Percentiles rank a stretch among this genome's conserved stretches.
These are phyloP conservation scores for Trichoderma brevicompactum DNA, from an alignment of 2,329 filamentous ascomycete genomes.

Conservation along the genomic window DNA sequence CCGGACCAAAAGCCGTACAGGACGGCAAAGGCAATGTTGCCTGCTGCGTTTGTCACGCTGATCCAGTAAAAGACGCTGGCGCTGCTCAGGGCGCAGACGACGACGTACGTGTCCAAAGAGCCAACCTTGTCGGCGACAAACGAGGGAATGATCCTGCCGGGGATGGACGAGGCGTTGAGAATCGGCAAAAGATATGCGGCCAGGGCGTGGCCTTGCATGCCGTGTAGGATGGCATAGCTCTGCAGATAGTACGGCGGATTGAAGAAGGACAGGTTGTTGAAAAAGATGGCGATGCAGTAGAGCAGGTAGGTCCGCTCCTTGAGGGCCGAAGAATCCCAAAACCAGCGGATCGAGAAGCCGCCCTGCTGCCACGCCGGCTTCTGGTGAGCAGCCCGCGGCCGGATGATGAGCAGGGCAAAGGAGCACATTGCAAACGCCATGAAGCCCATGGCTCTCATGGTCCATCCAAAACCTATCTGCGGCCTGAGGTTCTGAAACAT, in stretches of 20 bases:
- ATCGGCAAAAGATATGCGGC: conserved; percentile 55
- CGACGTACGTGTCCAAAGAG: conserved; percentile 47
- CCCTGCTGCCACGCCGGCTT: conserved; percentile 26
- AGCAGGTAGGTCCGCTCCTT: conserved; percentile 39
- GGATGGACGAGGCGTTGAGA: conserved; percentile 54
- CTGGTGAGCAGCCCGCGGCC: conserved; percentile 31
- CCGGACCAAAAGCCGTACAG: conserved; percentile 55
- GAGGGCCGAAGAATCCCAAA: conserved; percentile 29
- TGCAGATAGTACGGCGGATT: conserved; percentile 53
- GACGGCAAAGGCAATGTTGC: conserved; percentile 48
- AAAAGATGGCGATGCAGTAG: conserved; percentile 41
- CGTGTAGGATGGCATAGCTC: conserved; percentile 46
- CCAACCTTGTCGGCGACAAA: conserved; percentile 50
- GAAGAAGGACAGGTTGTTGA: conserved; percentile 44
- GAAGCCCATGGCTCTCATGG: conserved; percentile 44
- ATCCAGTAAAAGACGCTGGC: conserved; percentile 48
- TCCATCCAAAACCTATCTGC: conserved; percentile 43
- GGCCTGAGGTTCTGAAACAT: conserved; percentile 41
- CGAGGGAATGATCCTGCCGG: conserved; percentile 54
- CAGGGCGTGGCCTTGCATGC: conserved; percentile 40
- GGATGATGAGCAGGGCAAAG: conserved; percentile 38
- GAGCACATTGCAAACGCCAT: conserved; percentile 40
- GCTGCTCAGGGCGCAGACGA: conserved; percentile 41
- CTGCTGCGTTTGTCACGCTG: conserved; percentile 42
- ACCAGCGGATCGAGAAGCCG: conserved; percentile 25